phyloP scores from a whole-genome alignment of 2,329 filamentous ascomycete genomes.

The Alternaria sp. region DNA sequence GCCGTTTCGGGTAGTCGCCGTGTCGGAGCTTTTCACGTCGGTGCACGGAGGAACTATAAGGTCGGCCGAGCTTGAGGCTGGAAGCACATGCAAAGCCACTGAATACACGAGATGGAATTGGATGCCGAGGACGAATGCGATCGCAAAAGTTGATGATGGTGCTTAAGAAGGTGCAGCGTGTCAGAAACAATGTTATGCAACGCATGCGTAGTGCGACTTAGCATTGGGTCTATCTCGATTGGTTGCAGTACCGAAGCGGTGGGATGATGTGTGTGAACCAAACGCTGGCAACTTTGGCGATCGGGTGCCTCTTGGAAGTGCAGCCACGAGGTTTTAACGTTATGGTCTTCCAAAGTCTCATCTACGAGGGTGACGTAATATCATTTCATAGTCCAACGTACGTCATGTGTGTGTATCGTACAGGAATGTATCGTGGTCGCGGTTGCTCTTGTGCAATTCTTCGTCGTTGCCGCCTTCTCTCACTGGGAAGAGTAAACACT shows the following conservation, averaged over 20 bases:
- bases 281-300: not conserved
- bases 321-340: not conserved
- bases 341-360: not conserved
- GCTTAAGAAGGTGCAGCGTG: not conserved
- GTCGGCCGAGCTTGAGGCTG: conserved; percentile 14
- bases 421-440: not conserved
- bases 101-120: not conserved
- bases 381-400: not conserved
- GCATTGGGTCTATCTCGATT: not conserved
- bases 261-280: not conserved
- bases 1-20: conserved; percentile 2
- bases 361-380: not conserved
- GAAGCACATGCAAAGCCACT: conserved; percentile 2
- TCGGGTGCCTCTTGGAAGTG: not conserved
- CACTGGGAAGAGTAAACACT: not conserved
- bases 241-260: not conserved
- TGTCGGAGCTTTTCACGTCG: conserved; percentile 14
- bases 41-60: not conserved
- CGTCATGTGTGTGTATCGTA: not conserved
- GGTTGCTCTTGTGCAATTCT: not conserved
- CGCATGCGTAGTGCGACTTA: not conserved
- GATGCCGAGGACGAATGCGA: not conserved
- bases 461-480: not conserved
- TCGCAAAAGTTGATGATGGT: not conserved
- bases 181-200: not conserved